A percentile compares a stretch with the other conserved stretches of the same genome.
phyloP scores from a whole-genome alignment of 495 filamentous ascomycete genomes.

The Xylaria venustula region DNA sequence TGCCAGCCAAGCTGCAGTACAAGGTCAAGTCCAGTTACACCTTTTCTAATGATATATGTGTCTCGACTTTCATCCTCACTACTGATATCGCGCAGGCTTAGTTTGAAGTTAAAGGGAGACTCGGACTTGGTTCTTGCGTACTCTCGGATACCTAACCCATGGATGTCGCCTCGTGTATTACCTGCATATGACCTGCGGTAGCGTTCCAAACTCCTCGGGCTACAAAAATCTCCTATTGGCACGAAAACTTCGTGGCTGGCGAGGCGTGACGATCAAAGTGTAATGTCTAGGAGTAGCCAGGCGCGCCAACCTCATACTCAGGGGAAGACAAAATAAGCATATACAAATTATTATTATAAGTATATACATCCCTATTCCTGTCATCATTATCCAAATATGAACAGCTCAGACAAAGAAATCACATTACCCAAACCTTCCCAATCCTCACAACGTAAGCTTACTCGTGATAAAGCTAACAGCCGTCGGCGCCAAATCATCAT shows the following conservation, averaged over 20 bases:
- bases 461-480: slow-evolving; percentile 33
- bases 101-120: slow-evolving; percentile 3
- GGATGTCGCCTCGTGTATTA: no score
- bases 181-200: no score
- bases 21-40: background rate
- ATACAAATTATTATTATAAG: background rate
- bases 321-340: no score
- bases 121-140: no score
- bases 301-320: no score
- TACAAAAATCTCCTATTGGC: no score
- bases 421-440: slow-evolving; percentile 17
- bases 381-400: background rate
- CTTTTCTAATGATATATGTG: background rate
- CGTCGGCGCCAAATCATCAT: slow-evolving; percentile 31
- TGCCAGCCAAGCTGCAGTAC: background rate
- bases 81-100: background rate
- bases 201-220: no score
- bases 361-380: background rate
- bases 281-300: no score
- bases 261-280: no score
- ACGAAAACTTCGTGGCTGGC: no score
- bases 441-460: no score
- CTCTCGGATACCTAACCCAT: no score
- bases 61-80: background rate
- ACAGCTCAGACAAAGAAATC: background rate